A percentile compares a stretch with the other conserved stretches of the same genome.
Evolutionary conservation across 176 grass and related monocot species (phyloP).

Genomic region (Saccharum spontaneum): DNA sequence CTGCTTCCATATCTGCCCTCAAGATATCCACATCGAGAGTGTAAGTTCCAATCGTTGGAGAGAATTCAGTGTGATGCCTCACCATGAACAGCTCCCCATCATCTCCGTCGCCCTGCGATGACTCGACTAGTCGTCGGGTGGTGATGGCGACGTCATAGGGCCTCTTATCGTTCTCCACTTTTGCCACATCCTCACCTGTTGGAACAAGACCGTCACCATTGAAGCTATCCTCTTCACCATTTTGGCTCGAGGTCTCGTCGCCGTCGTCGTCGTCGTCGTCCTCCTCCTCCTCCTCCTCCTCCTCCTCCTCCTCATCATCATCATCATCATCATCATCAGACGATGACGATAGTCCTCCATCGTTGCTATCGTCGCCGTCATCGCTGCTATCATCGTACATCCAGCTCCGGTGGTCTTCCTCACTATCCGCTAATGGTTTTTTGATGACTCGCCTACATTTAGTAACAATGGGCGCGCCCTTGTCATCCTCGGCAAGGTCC

Average conservation of each 20-base stretch:
- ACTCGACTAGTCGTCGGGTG: not conserved
- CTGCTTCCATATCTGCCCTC: not conserved
- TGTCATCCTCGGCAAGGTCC: not conserved
- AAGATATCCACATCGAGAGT: not conserved
- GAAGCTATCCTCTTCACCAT: too few relatives aligned
- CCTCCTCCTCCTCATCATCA: not conserved
- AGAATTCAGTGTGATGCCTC: not conserved
- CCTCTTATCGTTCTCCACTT: too few relatives aligned
- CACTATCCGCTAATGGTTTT: not conserved
- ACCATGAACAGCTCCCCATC: not conserved
- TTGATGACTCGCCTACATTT: not conserved
- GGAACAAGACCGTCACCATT: not conserved
- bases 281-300: too few relatives aligned
- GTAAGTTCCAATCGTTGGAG: not conserved
- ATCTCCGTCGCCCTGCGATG: too few relatives aligned
- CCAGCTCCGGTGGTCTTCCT: not conserved
- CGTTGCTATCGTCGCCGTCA: too few relatives aligned
- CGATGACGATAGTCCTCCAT: too few relatives aligned
- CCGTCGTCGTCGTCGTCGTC: accelerated
- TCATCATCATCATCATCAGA: not conserved
- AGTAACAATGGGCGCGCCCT: not conserved
- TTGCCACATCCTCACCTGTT: not conserved
- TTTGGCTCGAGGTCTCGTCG: too few relatives aligned
- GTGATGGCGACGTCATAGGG: not conserved
- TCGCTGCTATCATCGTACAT: not conserved